Conservation (phyloP, 805 yeast genomes). For the Lipomyces orientalis region DNA sequence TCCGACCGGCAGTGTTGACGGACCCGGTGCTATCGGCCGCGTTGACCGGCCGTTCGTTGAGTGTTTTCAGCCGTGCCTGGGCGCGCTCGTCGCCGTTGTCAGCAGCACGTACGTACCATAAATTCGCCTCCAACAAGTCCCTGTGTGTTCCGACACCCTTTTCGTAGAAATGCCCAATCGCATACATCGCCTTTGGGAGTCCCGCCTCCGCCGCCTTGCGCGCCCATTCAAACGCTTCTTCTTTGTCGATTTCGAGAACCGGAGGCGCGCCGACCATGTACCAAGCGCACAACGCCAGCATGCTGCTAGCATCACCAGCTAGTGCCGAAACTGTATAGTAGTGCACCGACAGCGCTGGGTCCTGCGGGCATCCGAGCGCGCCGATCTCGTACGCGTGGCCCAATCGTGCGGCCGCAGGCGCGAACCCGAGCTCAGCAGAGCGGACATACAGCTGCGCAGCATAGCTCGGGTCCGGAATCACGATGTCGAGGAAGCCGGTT, state of each 20-base stretch:
- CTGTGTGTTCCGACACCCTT: constrained; percentile 83
- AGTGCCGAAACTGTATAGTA: constrained; percentile 90
- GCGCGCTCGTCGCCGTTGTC: constrained; percentile 63
- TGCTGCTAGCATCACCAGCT: constrained; percentile 84
- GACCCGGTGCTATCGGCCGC: background rate
- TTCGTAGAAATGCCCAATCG: constrained; percentile 82
- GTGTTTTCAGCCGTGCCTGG: constrained; percentile 41
- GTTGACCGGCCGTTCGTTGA: constrained; percentile 17
- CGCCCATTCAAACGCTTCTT: constrained; percentile 96
- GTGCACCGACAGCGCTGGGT: constrained; percentile 83
- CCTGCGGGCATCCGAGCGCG: constrained; percentile 67
- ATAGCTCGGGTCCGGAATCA: constrained; percentile 80
- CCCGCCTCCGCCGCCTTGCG: constrained; percentile 78
- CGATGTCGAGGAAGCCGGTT: constrained; percentile 82
- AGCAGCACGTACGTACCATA: constrained; percentile 80
- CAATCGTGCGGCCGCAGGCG: constrained; percentile 75
- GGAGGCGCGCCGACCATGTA: constrained; percentile 90
- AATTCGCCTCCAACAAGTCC: constrained; percentile 61
- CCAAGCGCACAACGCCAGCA: constrained; percentile 97
- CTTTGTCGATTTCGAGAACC: constrained; percentile 74
- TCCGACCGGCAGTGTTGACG: background rate
- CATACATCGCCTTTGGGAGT: constrained; percentile 80
- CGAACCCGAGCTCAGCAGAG: constrained; percentile 86
- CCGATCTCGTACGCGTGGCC: constrained; percentile 89
- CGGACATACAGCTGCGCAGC: constrained; percentile 85